Conservation (phyloP, 768 basidiomycete species). For the Leccinum disarticulatum region DNA sequence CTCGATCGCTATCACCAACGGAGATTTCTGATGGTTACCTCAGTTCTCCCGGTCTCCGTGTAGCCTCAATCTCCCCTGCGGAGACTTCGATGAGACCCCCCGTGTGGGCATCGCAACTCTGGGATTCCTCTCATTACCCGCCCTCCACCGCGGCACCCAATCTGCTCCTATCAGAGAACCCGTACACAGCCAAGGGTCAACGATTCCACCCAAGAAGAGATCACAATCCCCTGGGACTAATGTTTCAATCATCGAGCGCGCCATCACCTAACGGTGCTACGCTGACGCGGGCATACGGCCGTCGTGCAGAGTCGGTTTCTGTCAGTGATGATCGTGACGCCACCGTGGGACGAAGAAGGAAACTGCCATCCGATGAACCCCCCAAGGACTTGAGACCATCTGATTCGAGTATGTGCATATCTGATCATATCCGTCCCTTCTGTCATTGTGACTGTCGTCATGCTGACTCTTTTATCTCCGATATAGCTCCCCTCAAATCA, state of each 20-base stretch:
- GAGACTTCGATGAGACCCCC: conserved; percentile 61
- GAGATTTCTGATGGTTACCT: conserved; percentile 50
- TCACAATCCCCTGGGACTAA: conserved; percentile 44
- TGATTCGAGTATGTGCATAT: conserved; percentile 47
- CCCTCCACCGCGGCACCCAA: conserved; percentile 48
- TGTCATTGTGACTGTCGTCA: conserved; percentile 25
- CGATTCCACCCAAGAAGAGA: conserved; percentile 41
- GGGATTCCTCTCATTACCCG: conserved; percentile 50
- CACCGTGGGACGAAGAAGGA: conserved; percentile 67
- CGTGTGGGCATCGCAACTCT: conserved; percentile 66
- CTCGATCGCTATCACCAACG: conserved; percentile 59
- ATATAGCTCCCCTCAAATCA: conserved; percentile 68
- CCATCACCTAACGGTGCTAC: conserved; percentile 53
- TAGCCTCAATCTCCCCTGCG: conserved; percentile 59
- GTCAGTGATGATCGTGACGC: conserved; percentile 65
- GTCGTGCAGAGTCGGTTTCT: conserved; percentile 65
- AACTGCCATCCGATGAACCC: conserved; percentile 31
- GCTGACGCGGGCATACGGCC: conserved; percentile 60
- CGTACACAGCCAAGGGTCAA: conserved; percentile 41
- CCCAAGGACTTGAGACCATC: conserved; percentile 41
- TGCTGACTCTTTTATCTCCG: conserved; percentile 32
- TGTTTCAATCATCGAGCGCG: conserved; percentile 73
- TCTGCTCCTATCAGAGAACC: conserved; percentile 45
- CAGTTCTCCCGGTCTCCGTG: conserved; percentile 41
- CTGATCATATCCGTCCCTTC: conserved; percentile 30